phyloP scores from a whole-genome alignment of 306 rosid genomes.

The Dalbergia cultrata region DNA sequence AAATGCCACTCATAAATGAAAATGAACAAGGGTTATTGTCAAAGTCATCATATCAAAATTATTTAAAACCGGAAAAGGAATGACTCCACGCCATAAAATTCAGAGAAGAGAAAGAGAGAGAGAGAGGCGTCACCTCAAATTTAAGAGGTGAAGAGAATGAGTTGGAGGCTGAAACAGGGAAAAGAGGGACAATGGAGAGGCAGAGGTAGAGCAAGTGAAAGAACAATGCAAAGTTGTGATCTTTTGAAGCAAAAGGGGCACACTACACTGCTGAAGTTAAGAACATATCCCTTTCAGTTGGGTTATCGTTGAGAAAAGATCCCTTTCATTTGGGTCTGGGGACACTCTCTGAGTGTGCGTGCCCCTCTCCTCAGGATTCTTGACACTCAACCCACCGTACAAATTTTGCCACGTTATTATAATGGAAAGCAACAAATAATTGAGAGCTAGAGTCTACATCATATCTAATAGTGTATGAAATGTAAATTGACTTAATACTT shows the following conservation, averaged over 20 bases:
- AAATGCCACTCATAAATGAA: slow-evolving; percentile 1
- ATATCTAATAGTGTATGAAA: too few species aligned
- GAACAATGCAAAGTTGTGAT: neutral
- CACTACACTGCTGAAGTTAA: neutral
- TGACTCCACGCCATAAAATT: neutral
- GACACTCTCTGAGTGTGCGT: neutral
- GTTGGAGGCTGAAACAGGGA: neutral
- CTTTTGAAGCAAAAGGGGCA: neutral
- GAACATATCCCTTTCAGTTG: neutral
- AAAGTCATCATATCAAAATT: neutral
- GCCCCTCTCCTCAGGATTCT: neutral
- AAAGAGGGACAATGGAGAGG: neutral
- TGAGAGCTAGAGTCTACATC: too few species aligned
- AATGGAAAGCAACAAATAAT: too few species aligned
- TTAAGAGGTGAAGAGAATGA: neutral
- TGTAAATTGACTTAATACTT: too few species aligned
- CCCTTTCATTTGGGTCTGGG: neutral
- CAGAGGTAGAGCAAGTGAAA: neutral
- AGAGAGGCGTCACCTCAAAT: slow-evolving; percentile 42
- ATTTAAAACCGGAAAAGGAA: neutral
- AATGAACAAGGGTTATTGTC: slow-evolving; percentile 10
- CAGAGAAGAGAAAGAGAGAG: neutral
- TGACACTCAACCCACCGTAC: neutral
- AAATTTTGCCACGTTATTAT: neutral
- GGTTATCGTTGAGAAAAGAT: neutral